A percentile compares a stretch with the other conserved stretches of the same genome.
Conservation (phyloP, 257 asterid species). For the Nicotiana tomentosiformis region DNA sequence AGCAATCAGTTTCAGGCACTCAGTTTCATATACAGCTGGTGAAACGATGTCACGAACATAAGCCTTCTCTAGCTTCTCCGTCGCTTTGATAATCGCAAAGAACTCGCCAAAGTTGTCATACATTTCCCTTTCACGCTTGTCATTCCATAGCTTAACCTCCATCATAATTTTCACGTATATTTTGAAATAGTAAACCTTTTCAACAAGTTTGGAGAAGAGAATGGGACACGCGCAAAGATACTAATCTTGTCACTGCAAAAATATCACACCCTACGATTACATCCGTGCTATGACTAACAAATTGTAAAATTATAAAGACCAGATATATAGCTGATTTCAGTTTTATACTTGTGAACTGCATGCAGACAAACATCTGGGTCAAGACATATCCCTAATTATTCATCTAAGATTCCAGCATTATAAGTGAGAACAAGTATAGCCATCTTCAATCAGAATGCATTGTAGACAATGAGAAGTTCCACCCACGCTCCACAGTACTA, state of each 20-base stretch:
- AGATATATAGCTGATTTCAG: background rate
- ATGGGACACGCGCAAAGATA: conserved; percentile 94
- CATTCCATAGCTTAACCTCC: conserved; percentile 98
- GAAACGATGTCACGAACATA: conserved; percentile 72
- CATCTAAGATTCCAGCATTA: background rate
- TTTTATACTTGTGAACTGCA: background rate
- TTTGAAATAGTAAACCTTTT: background rate
- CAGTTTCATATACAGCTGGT: conserved; percentile 55
- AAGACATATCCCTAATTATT: background rate
- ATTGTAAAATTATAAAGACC: no score
- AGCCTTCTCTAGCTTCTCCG: conserved; percentile 90
- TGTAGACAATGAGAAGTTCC: background rate
- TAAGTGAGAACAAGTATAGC: background rate
- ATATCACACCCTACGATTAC: background rate
- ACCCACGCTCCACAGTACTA: background rate
- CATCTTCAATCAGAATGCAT: background rate
- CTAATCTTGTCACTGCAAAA: conserved; percentile 30
- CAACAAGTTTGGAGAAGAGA: conserved; percentile 76
- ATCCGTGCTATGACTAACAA: background rate
- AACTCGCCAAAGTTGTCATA: conserved; percentile 83
- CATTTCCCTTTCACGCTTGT: conserved; percentile 96
- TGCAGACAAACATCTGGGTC: background rate
- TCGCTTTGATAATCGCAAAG: conserved; percentile 81
- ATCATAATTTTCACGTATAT: conserved; percentile 16
- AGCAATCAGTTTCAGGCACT: conserved; percentile 75